Evolutionary conservation across 345 rosid species (phyloP), one percentile per base, ranked within the genome.

Genomic region (Camelina neglecta): DNA sequence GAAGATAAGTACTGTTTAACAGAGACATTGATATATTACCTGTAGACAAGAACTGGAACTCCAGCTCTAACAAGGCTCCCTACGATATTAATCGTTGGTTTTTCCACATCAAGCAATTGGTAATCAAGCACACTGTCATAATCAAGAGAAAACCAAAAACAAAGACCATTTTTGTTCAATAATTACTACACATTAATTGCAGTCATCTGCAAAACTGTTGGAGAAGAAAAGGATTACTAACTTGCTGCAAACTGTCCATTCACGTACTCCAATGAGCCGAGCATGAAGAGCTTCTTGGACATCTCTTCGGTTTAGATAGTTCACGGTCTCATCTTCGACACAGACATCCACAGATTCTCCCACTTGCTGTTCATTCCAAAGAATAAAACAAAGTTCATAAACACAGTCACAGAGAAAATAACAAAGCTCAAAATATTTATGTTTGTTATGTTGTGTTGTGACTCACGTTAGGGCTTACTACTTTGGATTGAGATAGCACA

Each of bases 201-300:
- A 62, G 63, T 18, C 42, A 76, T 42, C 57, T 54, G 60, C 8
- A 39, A 77, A 50, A 50, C 7, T 50, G 13, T 39, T 12, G 20
- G 3, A 48, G 55, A 51, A 78, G 44, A 24, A 66, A n/a, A 64
- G 1, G 65, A 78, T 6, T 12, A 72, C 73, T 86, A 86, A 95
- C 99, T 83, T 86, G 99, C 96, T 95, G 87, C 99, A 95, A 56
- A 89, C 93, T 55, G 60, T 73, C 97, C 99, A 95, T 74, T 77
- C 69, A 10, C 83, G 86, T 50, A 90, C 96, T 61, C 99, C 97
- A 0, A 95, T 82, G 18, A 95, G 96, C 12, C 87, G 86, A 8
- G 97, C 99, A 73, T 89, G 99, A 48, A 95, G 95, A 76, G 99
- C 97, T 38, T 58, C 84, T 78, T 90, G 96, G 75, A 95, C 97